Conservation (phyloP, 192 early-diverging fungal genomes). For the Mycoemilia scoparia region DNA sequence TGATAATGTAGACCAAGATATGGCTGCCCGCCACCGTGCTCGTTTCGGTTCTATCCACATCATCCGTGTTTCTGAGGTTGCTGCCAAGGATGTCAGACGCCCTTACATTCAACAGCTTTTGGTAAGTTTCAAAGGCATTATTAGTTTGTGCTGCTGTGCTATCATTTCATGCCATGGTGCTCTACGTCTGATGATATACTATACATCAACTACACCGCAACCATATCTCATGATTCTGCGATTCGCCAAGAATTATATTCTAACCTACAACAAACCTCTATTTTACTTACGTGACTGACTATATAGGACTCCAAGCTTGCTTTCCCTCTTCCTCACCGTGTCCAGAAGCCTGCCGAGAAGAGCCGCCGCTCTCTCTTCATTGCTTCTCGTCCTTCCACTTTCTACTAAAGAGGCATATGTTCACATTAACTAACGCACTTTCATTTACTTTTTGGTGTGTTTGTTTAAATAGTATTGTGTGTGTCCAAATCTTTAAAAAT, state of each 20-base stretch:
- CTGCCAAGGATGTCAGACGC: slow-evolving; percentile 77
- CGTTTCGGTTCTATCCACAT: slow-evolving; percentile 97
- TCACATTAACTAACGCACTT: too few species aligned
- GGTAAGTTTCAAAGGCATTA: too few species aligned
- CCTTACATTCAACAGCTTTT: slow-evolving; percentile 96
- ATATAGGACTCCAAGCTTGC: slow-evolving; percentile 68
- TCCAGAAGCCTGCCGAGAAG: slow-evolving; percentile 67
- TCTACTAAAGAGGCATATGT: slow-evolving; percentile 29
- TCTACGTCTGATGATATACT: too few species aligned
- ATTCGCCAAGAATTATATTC: too few species aligned
- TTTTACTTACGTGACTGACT: too few species aligned
- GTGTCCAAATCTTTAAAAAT: too few species aligned
- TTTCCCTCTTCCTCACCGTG: slow-evolving; percentile 98
- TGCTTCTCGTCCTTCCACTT: slow-evolving; percentile 85
- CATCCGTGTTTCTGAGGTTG: slow-evolving; percentile 91
- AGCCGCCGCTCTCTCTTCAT: slow-evolving; percentile 65
- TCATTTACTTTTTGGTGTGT: too few species aligned
- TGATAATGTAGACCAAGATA: slow-evolving; percentile 62
- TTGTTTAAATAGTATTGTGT: too few species aligned
- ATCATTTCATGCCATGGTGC: too few species aligned
- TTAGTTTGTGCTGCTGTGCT: slow-evolving; percentile 1
- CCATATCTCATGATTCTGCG: too few species aligned
- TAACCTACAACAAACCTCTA: slow-evolving; percentile 5
- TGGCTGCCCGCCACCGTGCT: slow-evolving; percentile 97
- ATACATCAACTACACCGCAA: too few species aligned